Evolutionary conservation across 495 filamentous ascomycete species (phyloP), one percentile per base, ranked within the genome.

Genomic region (Aspergillus leporis): DNA sequence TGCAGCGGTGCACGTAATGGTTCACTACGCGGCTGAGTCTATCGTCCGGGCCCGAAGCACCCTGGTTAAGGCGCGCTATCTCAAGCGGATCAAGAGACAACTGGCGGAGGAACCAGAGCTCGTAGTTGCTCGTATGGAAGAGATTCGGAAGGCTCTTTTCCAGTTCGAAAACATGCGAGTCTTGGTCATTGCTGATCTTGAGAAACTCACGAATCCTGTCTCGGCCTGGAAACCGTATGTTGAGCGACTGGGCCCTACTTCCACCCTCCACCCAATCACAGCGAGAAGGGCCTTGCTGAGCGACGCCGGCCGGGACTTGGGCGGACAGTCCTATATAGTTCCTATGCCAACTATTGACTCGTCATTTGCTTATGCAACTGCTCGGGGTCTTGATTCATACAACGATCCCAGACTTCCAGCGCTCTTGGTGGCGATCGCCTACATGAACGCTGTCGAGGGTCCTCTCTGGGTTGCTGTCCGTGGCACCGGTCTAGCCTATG

Each of bases 341-440:
- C 93, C 93, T 16, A 90, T 99, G 84, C 85, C 90, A 1, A 90
- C 93, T 6, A 89, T 97, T 54, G 94, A 99, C 76, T 93, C 88
- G n/a, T 95, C 91, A 4, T 98, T 89, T 77, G 87, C 87, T 28
- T 81, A 92, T 45, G 84, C 89, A 58, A 88, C 90, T 18, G 83
- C 84, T 45, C 81, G 81, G 19, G 94, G 94, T 41, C 84, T 93
- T 2, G 78, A 83, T 45, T 89, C 85, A 0, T 91, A 88, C 66
- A 79, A 83, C 43, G 86, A 96, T 64, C 90, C 91, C 0, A 79
- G 81, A 23, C 77, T 98, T 13, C 93, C 94, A 2, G 87, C 95
- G 2, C 78, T 94, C 49, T 81, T 96, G 61, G 91, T 98, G 10
- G 93, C 92, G 1, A 83, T 89, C 31, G 83, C 92, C 12, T 98